Base-by-base conservation (phyloP, 2,329 filamentous ascomycete genomes). In the Cordyceps javanica region DNA sequence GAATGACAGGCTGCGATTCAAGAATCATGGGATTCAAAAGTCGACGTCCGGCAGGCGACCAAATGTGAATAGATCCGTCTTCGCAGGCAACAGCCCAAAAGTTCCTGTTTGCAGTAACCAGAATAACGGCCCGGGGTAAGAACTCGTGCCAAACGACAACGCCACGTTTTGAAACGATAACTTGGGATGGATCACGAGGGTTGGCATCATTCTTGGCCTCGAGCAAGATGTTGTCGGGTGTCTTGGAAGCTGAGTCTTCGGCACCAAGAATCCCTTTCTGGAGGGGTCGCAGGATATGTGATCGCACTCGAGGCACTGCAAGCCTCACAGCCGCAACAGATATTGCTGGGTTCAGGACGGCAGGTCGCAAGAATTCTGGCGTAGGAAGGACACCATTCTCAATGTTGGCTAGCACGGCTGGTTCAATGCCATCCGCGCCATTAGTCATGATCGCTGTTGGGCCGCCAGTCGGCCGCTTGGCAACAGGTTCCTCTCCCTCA, bases 71-170 rank as follows among this genome's bases (percentile, higher is more conserved):
- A 19, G 87, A 90, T 16, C 91, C 94, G 67, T 97, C 94, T 70
- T 99, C 94, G 66, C 92, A 97, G 10, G 89, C 92, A 16, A 88
- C 93, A 0, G 90, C 88, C 89, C 94, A 99, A 68, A 97, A 92
- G 63, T 89, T 86, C 65, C 88, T 86, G 70, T 91, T 97, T 2
- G 91, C 95, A 0, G 93, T 94, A 1, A 95, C 87, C 1, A 97
- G 80, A n/a, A 99, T 82, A 25, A 96, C 89, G 6, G 91, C 85
- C 59, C 88, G 83, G 0, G 93, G 92, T 14, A 99, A 75, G 66
- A 90, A 99, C 68, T 99, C 95, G 67, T 97, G 90, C 94, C 95
- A 99, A 3, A 97, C 72, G 1, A 88, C 78, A 57, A 87, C 85
- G 5, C 91, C 91, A 56, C 90, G 85, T 68, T 91, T 93, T 2